These are phyloP conservation scores for Castanea crenata DNA, from an alignment of 306 rosid species.

Conservation along the genomic window DNA sequence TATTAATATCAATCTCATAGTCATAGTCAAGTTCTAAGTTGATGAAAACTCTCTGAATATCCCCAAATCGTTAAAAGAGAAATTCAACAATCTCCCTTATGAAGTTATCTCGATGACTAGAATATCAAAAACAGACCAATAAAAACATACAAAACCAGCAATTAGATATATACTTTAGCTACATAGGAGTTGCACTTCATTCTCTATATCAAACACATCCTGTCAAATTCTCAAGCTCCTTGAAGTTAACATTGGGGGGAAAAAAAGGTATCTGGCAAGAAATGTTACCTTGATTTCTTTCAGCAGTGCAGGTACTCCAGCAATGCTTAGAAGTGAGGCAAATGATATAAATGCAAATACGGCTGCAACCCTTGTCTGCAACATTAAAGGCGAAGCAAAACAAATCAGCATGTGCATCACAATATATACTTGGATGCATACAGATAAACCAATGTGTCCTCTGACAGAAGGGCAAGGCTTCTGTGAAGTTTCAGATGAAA, in stretches of 20 bases:
- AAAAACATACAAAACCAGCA: background rate
- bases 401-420: slow-evolving; percentile 7
- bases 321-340: slow-evolving; percentile 85
- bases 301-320: slow-evolving; percentile 82
- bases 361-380: slow-evolving; percentile 97
- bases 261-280: background rate
- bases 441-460: background rate
- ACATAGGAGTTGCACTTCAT: background rate
- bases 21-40: background rate
- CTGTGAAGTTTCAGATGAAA: background rate
- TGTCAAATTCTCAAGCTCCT: slow-evolving; percentile 5
- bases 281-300: slow-evolving; percentile 78
- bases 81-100: background rate
- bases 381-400: slow-evolving; percentile 10
- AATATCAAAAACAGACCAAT: background rate
- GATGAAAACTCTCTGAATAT: background rate
- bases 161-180: background rate
- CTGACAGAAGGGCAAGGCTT: background rate
- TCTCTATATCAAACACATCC: slow-evolving; percentile 7
- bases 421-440: background rate
- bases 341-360: slow-evolving; percentile 83
- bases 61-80: background rate
- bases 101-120: background rate
- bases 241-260: background rate
- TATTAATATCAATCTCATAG: background rate